Evolutionary conservation across 2,329 filamentous ascomycete species (phyloP), one percentile per base, ranked within the genome.

Genomic region (Pezicula carpinea): DNA sequence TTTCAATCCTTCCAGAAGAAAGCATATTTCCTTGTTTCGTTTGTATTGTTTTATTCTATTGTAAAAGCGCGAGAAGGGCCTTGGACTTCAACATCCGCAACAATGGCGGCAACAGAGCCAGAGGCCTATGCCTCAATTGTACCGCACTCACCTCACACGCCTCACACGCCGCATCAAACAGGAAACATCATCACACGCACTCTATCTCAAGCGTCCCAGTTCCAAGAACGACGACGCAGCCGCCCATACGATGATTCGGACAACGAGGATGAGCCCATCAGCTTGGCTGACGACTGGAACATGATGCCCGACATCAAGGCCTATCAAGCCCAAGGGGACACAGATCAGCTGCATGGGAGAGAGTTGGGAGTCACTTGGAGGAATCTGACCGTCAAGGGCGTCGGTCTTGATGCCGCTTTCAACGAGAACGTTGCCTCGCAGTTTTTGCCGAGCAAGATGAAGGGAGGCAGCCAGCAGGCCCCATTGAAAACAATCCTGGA

Each of bases 401-500:
- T 61, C n/a, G 58, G 59, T 35, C 53, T 57, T 3, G 60, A 61
- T 47, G 55, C 61, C 4, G 53, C 55, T 7, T 51, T 62, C 32
- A 61, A 56, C 43, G 60, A 63, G 40, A 59, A 59, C 19, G 51
- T 61, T 4, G 46, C 39, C 2, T 60, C 58, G 1, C 60, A 63
- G 42, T 58, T 56, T 50, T 44, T 57, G 14, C 46, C 51, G 4
- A 43, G 44, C 36, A 48, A 34, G 0, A 34, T 54, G 19, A 47
- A 43, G 41, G 58, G 59, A 79, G 53, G 78, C 75, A 67, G 79
- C 79, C 58, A 63, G 82, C 81, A 78, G 55, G 74, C 77, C 0
- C 79, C 83, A 0, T 64, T 84, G 17, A 78, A 77, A 52, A 83
- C 81, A 0, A 82, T 89, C 39, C 66, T 89, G 18, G 75, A 85